A percentile compares a stretch with the other conserved stretches of the same genome.
These are phyloP conservation scores for Omphalotus guepiniiformis DNA, from an alignment of 768 basidiomycete species.

Conservation along the genomic window DNA sequence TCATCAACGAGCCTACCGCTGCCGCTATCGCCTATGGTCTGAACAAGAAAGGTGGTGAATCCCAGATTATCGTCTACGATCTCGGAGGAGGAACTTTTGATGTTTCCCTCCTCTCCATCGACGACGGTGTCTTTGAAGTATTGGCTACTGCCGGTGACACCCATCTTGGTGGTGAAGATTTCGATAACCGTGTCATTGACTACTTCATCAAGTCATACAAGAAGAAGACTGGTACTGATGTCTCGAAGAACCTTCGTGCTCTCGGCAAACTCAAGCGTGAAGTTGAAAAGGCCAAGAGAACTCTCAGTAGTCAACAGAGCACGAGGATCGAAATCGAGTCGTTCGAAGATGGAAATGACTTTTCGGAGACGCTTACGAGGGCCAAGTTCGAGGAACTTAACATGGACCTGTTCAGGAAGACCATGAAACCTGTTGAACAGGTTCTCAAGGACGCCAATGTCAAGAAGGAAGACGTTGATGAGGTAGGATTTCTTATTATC, in stretches of 20 bases:
- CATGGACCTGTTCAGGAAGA: conserved; percentile 99
- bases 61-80: conserved; percentile 97
- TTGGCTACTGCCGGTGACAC: conserved; percentile 92
- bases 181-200: conserved; percentile 91
- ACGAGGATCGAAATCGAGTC: conserved; percentile 93
- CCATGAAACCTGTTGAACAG: conserved; percentile 99
- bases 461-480: conserved; percentile 96
- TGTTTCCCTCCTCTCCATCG: conserved; percentile 93
- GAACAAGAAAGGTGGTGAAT: conserved; percentile 92
- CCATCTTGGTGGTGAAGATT: conserved; percentile 94
- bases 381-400: conserved; percentile 99
- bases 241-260: conserved; percentile 72
- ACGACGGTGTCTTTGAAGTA: conserved; percentile 90
- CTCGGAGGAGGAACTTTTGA: conserved; percentile 99
- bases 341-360: conserved; percentile 95
- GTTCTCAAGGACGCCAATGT: conserved; percentile 97
- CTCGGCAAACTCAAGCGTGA: conserved; percentile 91
- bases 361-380: conserved; percentile 93
- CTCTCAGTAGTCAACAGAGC: conserved; percentile 84
- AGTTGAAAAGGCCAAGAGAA: conserved; percentile 94
- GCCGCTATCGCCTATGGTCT: conserved; percentile 98
- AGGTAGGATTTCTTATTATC: conserved; percentile 41
- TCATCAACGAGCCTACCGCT: conserved; percentile 97
- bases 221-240: conserved; percentile 87
- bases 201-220: conserved; percentile 88